Evolutionary conservation across 805 yeast genomes (phyloP).

Genomic region (Starmerella roubikii): DNA sequence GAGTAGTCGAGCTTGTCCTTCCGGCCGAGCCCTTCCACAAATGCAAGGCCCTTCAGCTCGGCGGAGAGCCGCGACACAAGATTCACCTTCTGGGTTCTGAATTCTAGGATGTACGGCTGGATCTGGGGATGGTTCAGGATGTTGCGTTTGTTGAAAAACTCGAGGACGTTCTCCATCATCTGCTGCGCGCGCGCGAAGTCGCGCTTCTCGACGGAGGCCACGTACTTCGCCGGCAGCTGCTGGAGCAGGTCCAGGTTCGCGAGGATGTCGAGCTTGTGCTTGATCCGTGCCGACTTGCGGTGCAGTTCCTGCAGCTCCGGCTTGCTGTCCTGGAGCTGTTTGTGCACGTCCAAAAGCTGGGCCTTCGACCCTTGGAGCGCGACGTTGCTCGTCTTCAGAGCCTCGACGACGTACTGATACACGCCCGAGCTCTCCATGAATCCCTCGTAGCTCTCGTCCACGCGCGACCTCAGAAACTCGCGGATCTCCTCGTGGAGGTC

Average conservation of each 20-base stretch:
- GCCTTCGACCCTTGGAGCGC: constrained; percentile 37
- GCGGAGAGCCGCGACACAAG: constrained; percentile 63
- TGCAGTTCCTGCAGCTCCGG: constrained; percentile 52
- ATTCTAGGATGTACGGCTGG: constrained; percentile 23
- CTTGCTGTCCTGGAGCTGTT: constrained; percentile 39
- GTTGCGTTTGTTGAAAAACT: constrained; percentile 23
- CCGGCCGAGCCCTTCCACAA: constrained; percentile 36
- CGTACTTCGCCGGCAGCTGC: constrained; percentile 48
- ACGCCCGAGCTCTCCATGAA: constrained; percentile 79
- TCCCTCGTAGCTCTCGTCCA: constrained; percentile 48
- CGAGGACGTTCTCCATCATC: constrained; percentile 35
- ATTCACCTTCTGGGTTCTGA: constrained; percentile 29
- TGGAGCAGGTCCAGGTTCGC: constrained; percentile 51
- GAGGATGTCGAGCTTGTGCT: constrained; percentile 56
- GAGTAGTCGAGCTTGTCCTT: constrained; percentile 10
- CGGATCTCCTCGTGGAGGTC: constrained; percentile 46
- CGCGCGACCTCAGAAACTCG: constrained; percentile 48
- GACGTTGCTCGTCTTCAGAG: constrained; percentile 52
- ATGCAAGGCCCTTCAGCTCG: constrained; percentile 59
- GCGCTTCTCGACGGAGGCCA: constrained; percentile 52
- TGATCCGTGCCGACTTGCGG: constrained; percentile 45
- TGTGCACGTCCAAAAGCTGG: constrained; percentile 36
- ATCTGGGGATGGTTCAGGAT: constrained; percentile 24
- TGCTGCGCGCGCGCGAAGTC: constrained; percentile 53
- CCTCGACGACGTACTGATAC: constrained; percentile 54